phyloP scores from a whole-genome alignment of 257 asterid genomes.

The Penstemon newberryi region DNA sequence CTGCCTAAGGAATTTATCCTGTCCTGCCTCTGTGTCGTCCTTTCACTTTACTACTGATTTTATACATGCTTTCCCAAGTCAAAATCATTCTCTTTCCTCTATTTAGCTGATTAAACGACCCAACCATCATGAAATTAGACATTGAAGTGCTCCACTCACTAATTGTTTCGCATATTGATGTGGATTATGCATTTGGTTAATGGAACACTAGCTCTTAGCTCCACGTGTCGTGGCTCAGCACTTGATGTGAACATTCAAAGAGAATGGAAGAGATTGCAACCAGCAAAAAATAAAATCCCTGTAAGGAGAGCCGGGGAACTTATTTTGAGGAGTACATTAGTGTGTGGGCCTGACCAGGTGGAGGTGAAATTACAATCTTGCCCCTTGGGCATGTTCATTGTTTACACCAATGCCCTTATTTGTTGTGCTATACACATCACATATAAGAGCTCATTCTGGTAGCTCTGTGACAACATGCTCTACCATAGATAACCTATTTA shows the following conservation, averaged over 20 bases:
- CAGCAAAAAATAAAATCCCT: too few relatives aligned
- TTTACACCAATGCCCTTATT: neutral
- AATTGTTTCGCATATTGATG: slow-evolving; percentile 13
- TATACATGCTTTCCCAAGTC: neutral
- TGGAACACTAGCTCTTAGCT: neutral
- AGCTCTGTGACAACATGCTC: slow-evolving; percentile 1
- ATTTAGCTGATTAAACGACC: slow-evolving; percentile 6
- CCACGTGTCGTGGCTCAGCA: neutral
- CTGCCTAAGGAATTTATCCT: slow-evolving; percentile 1
- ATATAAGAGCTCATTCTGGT: slow-evolving; percentile 19
- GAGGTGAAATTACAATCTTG: neutral
- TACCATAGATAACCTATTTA: slow-evolving; percentile 1
- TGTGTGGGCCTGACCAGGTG: neutral
- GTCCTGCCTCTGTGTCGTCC: neutral
- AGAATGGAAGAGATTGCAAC: neutral
- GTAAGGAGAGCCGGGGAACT: too few relatives aligned
- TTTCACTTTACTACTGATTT: slow-evolving; percentile 6
- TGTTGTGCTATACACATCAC: neutral
- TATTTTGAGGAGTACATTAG: too few relatives aligned
- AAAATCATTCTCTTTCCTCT: neutral
- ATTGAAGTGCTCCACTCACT: slow-evolving; percentile 5
- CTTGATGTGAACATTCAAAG: neutral
- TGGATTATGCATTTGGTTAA: neutral
- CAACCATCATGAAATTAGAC: neutral
- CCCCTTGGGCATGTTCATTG: neutral